phyloP scores from a whole-genome alignment of 169 alveolate genomes.

The Besnoitia besnoiti region DNA sequence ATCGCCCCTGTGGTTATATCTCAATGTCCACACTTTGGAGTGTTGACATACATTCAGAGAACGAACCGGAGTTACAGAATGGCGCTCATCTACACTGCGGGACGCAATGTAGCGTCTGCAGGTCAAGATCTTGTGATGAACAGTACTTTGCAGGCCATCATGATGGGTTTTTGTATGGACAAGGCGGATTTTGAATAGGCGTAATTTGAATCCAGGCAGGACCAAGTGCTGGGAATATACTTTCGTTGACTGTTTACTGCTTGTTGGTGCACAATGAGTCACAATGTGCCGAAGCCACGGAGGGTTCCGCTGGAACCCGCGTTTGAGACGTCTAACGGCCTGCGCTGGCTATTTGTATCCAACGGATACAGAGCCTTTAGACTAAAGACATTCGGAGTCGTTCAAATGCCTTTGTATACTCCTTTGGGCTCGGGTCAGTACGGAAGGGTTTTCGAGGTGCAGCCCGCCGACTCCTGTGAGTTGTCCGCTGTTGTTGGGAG shows the following conservation, averaged over 20 bases:
- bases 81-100: background rate
- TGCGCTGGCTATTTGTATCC: background rate
- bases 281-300: background rate
- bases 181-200: no score
- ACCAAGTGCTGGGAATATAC: no score
- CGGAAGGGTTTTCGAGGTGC: slow-evolving; percentile 44
- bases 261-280: background rate
- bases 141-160: background rate
- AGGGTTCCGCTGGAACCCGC: background rate
- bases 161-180: no score
- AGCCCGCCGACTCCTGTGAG: background rate
- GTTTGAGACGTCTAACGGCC: background rate
- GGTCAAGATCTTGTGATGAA: background rate
- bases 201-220: no score
- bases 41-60: no score
- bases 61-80: background rate
- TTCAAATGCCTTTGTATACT: slow-evolving; percentile 19
- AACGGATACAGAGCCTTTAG: background rate
- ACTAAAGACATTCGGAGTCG: background rate
- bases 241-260: background rate
- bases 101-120: background rate
- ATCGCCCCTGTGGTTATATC: no score
- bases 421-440: slow-evolving; percentile 34
- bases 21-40: no score
- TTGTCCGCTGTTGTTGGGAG: background rate